These are phyloP conservation scores for Bifiguratus adelaidae DNA, from an alignment of 192 early-diverging fungal species.

Conservation along the genomic window DNA sequence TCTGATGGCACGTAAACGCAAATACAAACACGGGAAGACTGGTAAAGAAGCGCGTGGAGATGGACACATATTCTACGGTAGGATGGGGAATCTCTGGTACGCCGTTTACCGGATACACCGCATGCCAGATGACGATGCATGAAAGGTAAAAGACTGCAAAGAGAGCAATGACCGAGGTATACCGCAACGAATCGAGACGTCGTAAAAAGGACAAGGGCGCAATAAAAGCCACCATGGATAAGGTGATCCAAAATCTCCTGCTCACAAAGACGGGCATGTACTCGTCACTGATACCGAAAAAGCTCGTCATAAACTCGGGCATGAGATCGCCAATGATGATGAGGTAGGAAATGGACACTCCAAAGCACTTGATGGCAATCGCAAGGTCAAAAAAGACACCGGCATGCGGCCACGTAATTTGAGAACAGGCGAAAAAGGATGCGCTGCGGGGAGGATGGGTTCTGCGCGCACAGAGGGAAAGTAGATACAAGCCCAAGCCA, in stretches of 20 bases:
- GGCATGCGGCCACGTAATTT: slow-evolving; percentile 84
- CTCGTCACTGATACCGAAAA: background rate
- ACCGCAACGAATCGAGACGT: slow-evolving; percentile 79
- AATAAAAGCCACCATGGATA: slow-evolving; percentile 52
- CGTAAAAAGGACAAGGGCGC: slow-evolving; percentile 72
- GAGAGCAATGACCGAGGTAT: slow-evolving; percentile 84
- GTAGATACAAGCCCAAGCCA: slow-evolving; percentile 74
- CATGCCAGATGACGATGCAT: slow-evolving; percentile 74
- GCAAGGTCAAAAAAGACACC: slow-evolving; percentile 87
- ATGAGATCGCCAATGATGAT: slow-evolving; percentile 94
- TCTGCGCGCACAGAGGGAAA: slow-evolving; percentile 65
- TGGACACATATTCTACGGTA: slow-evolving; percentile 42
- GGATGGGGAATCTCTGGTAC: slow-evolving; percentile 44
- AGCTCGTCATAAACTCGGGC: slow-evolving; percentile 32
- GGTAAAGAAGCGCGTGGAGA: slow-evolving; percentile 55
- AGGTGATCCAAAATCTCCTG: slow-evolving; percentile 78
- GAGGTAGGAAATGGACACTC: slow-evolving; percentile 88
- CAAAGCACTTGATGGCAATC: slow-evolving; percentile 99
- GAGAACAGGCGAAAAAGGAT: slow-evolving; percentile 85
- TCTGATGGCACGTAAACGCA: slow-evolving; percentile 99
- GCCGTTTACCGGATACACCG: no score
- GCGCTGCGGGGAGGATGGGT: slow-evolving; percentile 66
- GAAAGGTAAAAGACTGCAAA: slow-evolving; percentile 78
- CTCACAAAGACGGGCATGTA: slow-evolving; percentile 29
- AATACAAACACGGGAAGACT: slow-evolving; percentile 95